Conservation (phyloP, 352 stramenopile species). For the Globisporangium irregulare region DNA sequence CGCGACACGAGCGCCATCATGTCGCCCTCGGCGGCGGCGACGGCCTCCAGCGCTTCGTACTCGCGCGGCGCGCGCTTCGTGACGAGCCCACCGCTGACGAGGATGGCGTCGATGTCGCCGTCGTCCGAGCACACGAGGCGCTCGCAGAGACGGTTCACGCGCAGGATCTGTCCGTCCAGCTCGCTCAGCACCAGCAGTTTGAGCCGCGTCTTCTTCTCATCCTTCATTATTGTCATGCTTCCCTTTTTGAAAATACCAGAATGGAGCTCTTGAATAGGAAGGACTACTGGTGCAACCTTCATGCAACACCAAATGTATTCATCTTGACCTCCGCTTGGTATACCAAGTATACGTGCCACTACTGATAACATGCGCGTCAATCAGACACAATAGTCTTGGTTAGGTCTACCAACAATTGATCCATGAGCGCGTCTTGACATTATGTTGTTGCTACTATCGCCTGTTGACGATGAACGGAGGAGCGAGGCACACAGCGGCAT, state of each 20-base stretch:
- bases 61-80: conserved; percentile 34
- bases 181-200: conserved; percentile 81
- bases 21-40: conserved; percentile 79
- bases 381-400: neutral
- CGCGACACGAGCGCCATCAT: conserved; percentile 88
- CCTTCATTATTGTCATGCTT: neutral
- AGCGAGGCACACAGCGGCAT: neutral
- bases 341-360: neutral
- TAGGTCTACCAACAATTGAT: neutral
- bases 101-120: conserved; percentile 67
- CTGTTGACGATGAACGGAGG: neutral
- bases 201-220: conserved; percentile 22
- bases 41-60: conserved; percentile 55
- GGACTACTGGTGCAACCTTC: neutral
- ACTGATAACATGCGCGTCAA: too few relatives aligned
- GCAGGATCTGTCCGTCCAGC: conserved; percentile 53
- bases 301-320: neutral
- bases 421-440: neutral
- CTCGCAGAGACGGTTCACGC: conserved; percentile 80
- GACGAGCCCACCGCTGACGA: conserved; percentile 71
- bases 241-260: neutral
- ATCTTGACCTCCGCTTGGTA: neutral
- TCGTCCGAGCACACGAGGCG: conserved; percentile 63
- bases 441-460: too few relatives aligned
- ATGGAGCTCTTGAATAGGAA: neutral